Percentiles rank a stretch among this genome's conserved stretches.
Conservation (phyloP, 2,329 filamentous ascomycete genomes). For the Ceratocystis albifundus region DNA sequence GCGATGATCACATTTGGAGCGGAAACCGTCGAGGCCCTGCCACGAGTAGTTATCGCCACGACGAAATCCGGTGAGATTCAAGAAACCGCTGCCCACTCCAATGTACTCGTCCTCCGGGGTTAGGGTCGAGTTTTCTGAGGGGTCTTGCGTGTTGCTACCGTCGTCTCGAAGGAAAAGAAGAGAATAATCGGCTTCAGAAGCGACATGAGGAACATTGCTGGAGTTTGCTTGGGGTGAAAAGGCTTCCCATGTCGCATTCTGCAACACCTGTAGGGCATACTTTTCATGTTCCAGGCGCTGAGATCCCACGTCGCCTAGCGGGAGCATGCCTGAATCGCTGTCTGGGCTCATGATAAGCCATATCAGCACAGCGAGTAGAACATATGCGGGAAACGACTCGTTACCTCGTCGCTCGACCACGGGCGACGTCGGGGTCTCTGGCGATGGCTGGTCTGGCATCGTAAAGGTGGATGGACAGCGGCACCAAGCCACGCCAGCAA, state of each 20-base stretch:
- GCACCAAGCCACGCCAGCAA: conserved; percentile 13
- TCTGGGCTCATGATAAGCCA: conserved; percentile 22
- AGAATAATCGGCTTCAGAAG: conserved; percentile 19
- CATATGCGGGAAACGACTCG: conserved; percentile 19
- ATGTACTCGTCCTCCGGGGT: conserved; percentile 20
- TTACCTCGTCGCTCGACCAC: not conserved
- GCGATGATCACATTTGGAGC: conserved; percentile 31
- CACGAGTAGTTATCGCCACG: conserved; percentile 65
- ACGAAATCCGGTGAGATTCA: conserved; percentile 69
- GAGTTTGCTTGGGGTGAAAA: conserved; percentile 37
- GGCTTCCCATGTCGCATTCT: conserved; percentile 48
- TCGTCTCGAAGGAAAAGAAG: conserved; percentile 25
- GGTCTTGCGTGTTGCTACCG: conserved; percentile 4
- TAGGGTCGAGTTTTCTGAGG: conserved; percentile 4
- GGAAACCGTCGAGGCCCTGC: conserved; percentile 56
- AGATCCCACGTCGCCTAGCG: conserved; percentile 27
- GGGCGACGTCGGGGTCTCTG: conserved; percentile 8
- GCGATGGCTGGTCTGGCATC: conserved; percentile 6
- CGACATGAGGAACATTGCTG: not conserved
- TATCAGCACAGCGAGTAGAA: conserved; percentile 18
- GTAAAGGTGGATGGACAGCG: conserved; percentile 1
- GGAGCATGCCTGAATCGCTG: conserved; percentile 28
- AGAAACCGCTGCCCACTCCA: conserved; percentile 31
- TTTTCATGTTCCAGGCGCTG: conserved; percentile 41
- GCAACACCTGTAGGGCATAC: conserved; percentile 42